Conservation (phyloP, 768 basidiomycete genomes). For the Agrocybe pediades region DNA sequence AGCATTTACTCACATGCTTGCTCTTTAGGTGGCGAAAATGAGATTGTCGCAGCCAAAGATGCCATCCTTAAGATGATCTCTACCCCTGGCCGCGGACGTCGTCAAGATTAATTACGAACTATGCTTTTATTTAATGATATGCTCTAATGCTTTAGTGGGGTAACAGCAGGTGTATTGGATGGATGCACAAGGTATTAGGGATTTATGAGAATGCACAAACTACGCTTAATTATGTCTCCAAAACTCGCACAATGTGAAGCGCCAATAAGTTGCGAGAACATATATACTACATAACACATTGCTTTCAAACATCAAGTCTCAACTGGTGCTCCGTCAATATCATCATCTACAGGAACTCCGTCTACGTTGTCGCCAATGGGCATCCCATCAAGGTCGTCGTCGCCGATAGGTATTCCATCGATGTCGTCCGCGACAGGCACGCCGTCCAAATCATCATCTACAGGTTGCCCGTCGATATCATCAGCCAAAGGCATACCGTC, state of each 20-base stretch:
- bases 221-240: not conserved
- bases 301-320: no score
- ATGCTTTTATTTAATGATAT: conserved; percentile 4
- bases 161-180: conserved; percentile 4
- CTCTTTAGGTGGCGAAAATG: conserved; percentile 61
- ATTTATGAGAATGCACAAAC: not conserved
- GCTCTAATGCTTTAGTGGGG: conserved; percentile 5
- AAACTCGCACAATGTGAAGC: no score
- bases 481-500: conserved; percentile 34
- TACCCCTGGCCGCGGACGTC: conserved; percentile 42
- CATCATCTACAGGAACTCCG: not conserved
- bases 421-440: conserved; percentile 31
- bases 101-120: conserved; percentile 30
- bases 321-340: not conserved
- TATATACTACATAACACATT: no score
- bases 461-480: conserved; percentile 38
- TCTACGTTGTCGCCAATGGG: conserved; percentile 37
- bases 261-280: no score
- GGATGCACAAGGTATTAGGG: conserved; percentile 1
- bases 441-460: conserved; percentile 51
- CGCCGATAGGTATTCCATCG: conserved; percentile 29
- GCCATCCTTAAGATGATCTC: conserved; percentile 67
- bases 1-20: conserved; percentile 4
- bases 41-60: conserved; percentile 73
- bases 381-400: conserved; percentile 48